A percentile compares a stretch with the other conserved stretches of the same genome.
Conservation (phyloP, 176 grass and related monocot species). For the Oryza nivara region DNA sequence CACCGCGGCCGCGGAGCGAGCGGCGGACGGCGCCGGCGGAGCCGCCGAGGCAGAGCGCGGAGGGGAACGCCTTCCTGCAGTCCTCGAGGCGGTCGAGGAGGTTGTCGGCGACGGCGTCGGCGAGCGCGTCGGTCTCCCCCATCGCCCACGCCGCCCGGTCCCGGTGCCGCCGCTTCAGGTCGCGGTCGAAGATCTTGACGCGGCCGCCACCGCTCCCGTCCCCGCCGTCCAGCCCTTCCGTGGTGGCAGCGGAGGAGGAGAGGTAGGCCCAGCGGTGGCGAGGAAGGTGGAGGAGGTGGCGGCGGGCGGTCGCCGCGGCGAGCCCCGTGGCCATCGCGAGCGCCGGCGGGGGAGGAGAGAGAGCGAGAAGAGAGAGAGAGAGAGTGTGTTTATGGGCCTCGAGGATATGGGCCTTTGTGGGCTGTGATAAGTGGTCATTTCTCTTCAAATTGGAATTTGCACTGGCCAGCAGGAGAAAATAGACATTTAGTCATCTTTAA, state of each 20-base stretch:
- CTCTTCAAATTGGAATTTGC: too few relatives aligned
- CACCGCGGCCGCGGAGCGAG: slow-evolving; percentile 70
- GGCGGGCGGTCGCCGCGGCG: slow-evolving; percentile 13
- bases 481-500: too few relatives aligned
- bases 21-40: slow-evolving; percentile 71
- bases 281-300: slow-evolving; percentile 6
- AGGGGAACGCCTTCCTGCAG: slow-evolving; percentile 80
- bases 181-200: slow-evolving; percentile 86
- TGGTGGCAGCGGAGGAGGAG: slow-evolving; percentile 16
- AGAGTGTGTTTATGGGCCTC: neutral
- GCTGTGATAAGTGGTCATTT: neutral
- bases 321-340: slow-evolving; percentile 39
- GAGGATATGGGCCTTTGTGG: neutral
- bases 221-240: slow-evolving; percentile 15
- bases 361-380: neutral
- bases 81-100: slow-evolving; percentile 91
- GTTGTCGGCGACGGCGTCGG: slow-evolving; percentile 69
- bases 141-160: slow-evolving; percentile 89
- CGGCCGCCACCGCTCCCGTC: slow-evolving; percentile 28
- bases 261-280: neutral
- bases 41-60: slow-evolving; percentile 77
- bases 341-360: slow-evolving; percentile 1
- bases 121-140: slow-evolving; percentile 54
- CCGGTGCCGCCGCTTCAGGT: slow-evolving; percentile 80
- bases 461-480: too few relatives aligned